phyloP scores from a whole-genome alignment of 2,329 filamentous ascomycete genomes.

The Rhexocercosporidium sp. region DNA sequence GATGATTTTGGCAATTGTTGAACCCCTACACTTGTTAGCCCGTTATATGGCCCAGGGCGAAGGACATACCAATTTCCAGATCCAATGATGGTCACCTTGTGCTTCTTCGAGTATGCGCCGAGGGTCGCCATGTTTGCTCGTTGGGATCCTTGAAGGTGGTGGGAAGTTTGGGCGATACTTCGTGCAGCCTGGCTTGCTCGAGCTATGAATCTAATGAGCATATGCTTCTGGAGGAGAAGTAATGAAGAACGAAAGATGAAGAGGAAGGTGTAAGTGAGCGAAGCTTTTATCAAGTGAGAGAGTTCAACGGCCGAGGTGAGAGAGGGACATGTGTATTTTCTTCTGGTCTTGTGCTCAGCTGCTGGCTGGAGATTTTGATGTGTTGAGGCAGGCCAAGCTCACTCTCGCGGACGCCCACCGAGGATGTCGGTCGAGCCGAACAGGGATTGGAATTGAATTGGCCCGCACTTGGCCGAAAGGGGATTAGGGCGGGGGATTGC shows the following conservation, averaged over 20 bases:
- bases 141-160: slow-evolving; percentile 29
- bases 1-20: slow-evolving; percentile 95
- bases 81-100: slow-evolving; percentile 92
- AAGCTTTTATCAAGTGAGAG: neutral
- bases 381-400: too few relatives aligned
- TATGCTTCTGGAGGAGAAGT: slow-evolving; percentile 18
- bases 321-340: neutral
- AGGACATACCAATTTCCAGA: slow-evolving; percentile 86
- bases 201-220: slow-evolving; percentile 31
- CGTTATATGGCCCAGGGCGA: slow-evolving; percentile 5
- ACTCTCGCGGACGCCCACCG: neutral
- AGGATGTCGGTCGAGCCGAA: neutral
- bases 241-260: neutral
- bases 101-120: slow-evolving; percentile 68
- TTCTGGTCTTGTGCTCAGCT: slow-evolving; percentile 27
- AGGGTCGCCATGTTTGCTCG: slow-evolving; percentile 42
- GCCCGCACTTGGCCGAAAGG: neutral
- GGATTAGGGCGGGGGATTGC: slow-evolving; percentile 12
- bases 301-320: slow-evolving; percentile 19
- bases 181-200: slow-evolving; percentile 29
- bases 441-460: neutral
- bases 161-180: slow-evolving; percentile 29
- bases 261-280: neutral
- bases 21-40: slow-evolving; percentile 68
- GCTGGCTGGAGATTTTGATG: slow-evolving; percentile 17